phyloP scores from a whole-genome alignment of 257 asterid genomes.

The Solanum corneliomulleri region DNA sequence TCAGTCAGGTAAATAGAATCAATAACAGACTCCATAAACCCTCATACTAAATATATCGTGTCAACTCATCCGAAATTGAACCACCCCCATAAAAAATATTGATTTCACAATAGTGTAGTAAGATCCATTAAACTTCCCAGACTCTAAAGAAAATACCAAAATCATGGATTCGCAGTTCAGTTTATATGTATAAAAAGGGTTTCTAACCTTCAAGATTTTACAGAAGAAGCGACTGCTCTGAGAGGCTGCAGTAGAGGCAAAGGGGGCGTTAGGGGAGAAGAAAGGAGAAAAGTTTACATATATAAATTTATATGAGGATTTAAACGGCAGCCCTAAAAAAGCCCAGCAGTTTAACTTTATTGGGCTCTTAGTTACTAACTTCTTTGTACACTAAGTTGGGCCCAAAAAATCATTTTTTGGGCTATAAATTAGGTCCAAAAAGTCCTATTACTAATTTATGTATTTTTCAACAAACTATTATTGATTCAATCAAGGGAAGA shows the following conservation, averaged over 20 bases:
- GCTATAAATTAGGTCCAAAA: background rate
- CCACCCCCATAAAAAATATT: background rate
- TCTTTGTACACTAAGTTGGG: background rate
- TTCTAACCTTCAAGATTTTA: background rate
- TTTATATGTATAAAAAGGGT: background rate
- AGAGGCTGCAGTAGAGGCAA: background rate
- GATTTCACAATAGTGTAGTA: background rate
- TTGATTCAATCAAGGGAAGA: too few relatives aligned
- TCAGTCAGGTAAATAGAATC: slow-evolving; percentile 4
- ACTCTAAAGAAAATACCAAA: background rate
- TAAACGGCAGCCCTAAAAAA: background rate
- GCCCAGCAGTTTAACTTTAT: background rate
- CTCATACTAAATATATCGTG: background rate
- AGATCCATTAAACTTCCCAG: background rate
- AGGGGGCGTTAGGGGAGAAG: background rate
- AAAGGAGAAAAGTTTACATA: background rate
- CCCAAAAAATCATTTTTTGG: background rate
- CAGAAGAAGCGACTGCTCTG: background rate
- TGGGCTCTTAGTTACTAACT: background rate
- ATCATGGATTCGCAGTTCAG: background rate
- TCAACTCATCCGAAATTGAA: background rate
- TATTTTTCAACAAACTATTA: background rate
- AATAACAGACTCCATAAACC: background rate
- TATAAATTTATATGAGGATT: background rate
- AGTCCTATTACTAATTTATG: background rate